Evolutionary conservation across 352 stramenopile species (phyloP), one percentile per base, ranked within the genome.

Genomic region (Hyaloperonospora arabidopsidis): DNA sequence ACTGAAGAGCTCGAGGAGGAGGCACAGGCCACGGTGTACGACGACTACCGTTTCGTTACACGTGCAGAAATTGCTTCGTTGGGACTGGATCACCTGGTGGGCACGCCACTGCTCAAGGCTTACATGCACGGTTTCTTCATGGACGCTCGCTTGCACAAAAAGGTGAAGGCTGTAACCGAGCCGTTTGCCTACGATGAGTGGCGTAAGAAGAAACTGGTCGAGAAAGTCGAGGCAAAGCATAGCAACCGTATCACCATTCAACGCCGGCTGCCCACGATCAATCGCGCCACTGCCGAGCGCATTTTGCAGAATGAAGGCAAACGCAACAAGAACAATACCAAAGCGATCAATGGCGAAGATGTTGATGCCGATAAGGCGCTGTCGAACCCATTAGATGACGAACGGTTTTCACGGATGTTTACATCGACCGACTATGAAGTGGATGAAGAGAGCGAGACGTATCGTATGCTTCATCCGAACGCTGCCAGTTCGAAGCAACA

Each of bases 71-170:
- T 99, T 32, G 77, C 96, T 52, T 80, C 86, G 19, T 91, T 99
- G n/a, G 96, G 96, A 34, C 83, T 98, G n/a, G 85, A 94, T 50
- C 95, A 98, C 62, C 79, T 99, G 32, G 86, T 99, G 41, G 97
- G 97, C 38, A 98, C 96, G 35, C 90, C 95, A 14, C 61, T 99
- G 59, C 79, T 99, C 21, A 91, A 92, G 64, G 95, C 95, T 10
- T 99, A 99, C 79, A 99, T 99, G 97, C 97, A 99, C 76, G 97
- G 97, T 44, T 99, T 98, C 77, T 99, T 99, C 72, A 99, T 99
- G 77, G 95, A 99, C 65, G 96, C 93, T 25, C 89, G 94, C 19
- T 72, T 99, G 34, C 98, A 99, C 75, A 92, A 94, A 57, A 97
- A 96, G 68, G 87, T 98, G 25, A 88, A 96, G 63, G 89, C 93